A percentile compares a stretch with the other conserved stretches of the same genome.
phyloP scores from a whole-genome alignment of 177 flowering plant genomes.

The Vitis hybrid region DNA sequence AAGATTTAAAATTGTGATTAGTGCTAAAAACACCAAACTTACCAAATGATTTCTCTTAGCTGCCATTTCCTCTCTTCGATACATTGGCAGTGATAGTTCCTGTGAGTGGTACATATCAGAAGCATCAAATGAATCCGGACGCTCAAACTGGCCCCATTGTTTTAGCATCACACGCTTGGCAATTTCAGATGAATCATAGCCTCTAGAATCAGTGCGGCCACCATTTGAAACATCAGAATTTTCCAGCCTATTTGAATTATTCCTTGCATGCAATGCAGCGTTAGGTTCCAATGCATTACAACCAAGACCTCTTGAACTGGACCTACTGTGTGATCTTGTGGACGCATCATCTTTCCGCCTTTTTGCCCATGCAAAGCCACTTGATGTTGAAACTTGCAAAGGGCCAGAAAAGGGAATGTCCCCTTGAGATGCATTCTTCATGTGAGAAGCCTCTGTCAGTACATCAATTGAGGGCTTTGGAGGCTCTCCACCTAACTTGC shows the following conservation, averaged over 20 bases:
- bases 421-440: constrained; percentile 77
- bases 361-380: constrained; percentile 94
- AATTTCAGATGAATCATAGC: constrained; percentile 43
- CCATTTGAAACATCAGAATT: constrained; percentile 32
- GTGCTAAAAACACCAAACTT: constrained; percentile 21
- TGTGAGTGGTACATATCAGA: constrained; percentile 84
- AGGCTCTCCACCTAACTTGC: constrained; percentile 7
- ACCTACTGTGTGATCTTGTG: constrained; percentile 58
- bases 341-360: constrained; percentile 61
- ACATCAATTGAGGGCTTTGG: constrained; percentile 26
- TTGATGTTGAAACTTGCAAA: constrained; percentile 66
- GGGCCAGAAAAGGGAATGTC: constrained; percentile 87
- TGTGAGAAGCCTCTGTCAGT: constrained; percentile 50
- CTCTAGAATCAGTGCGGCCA: constrained; percentile 34
- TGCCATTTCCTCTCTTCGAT: constrained; percentile 53
- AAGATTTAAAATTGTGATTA: not conserved
- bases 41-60: constrained; percentile 57
- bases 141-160: constrained; percentile 69
- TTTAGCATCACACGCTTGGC: constrained; percentile 45
- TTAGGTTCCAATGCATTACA: constrained; percentile 47
- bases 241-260: constrained; percentile 36
- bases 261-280: constrained; percentile 25
- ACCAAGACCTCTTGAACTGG: constrained; percentile 61
- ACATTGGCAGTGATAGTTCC: constrained; percentile 59
- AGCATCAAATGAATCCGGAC: constrained; percentile 83